These are phyloP conservation scores for Punica granatum DNA, from an alignment of 345 rosid species.

Conservation along the genomic window DNA sequence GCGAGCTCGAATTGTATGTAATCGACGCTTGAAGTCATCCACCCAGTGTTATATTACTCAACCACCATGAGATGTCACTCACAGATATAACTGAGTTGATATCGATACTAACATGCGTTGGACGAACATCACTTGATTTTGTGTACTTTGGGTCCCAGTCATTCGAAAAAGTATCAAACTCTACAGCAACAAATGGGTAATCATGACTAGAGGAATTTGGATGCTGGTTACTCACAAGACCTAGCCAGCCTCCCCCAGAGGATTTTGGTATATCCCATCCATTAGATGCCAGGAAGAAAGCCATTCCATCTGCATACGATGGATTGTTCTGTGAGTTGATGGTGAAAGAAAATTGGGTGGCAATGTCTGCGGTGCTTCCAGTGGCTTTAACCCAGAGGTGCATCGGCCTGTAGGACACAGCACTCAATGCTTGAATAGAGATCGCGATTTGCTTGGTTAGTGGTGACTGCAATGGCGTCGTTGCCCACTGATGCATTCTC, in stretches of 20 bases:
- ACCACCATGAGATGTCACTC: neutral
- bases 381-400: constrained; percentile 11
- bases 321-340: neutral
- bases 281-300: neutral
- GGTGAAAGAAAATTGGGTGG: constrained; percentile 13
- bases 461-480: neutral
- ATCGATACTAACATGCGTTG: constrained; percentile 22
- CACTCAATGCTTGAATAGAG: constrained; percentile 4
- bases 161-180: constrained; percentile 18
- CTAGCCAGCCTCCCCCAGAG: neutral
- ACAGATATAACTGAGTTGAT: constrained; percentile 20
- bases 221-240: constrained; percentile 4
- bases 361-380: constrained; percentile 13
- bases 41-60: constrained; percentile 9
- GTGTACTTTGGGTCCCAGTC: neutral
- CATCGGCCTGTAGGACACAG: neutral
- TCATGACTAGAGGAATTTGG: neutral
- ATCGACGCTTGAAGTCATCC: constrained; percentile 15
- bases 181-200: constrained; percentile 15
- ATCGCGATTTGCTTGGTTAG: neutral
- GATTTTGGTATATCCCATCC: neutral
- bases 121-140: neutral
- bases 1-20: constrained; percentile 14
- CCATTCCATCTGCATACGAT: neutral
- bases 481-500: neutral